Evolutionary conservation across 2,329 filamentous ascomycete species (phyloP), one percentile per base, ranked within the genome.

Genomic region (Diplodia corticola): DNA sequence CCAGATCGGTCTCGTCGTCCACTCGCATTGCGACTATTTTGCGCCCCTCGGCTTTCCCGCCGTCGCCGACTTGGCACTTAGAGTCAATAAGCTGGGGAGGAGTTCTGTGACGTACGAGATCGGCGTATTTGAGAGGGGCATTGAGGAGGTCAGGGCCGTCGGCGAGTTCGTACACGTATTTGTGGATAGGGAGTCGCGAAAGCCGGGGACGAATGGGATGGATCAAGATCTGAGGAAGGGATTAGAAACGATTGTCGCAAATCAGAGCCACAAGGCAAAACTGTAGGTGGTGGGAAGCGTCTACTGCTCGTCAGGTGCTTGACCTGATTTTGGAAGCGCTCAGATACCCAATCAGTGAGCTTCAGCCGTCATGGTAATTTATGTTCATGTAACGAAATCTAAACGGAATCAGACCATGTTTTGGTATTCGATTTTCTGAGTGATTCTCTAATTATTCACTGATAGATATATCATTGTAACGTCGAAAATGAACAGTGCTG

Each of bases 31-130:
- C 73, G 89, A 96, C 80, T 97, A 92, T 79, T 91, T 97, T 74
- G 87, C 88, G 0, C 89, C 91, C 0, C 88, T 95, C 49, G 86
- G 89, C 3, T 97, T 94, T 72, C 94, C 94, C 0, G 89, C 90
- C 40, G 84, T 93, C 3, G 86, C 96, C 0, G 92, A 97, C 71
- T 83, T 97, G 4, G 91, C 89, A 1, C 78, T 98, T 50, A 85
- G 93, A 13, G 92, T 97, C 40, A 91, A 90, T 70, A 93, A 90
- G 77, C 84, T 98, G 7, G 93, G 93, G 4, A 91, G 87, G 71
- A 92, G 91, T 28, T 97, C 92, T 73, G 93, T 96, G 9, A 91
- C 88, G 13, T 98, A 97, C 74, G 94, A 98, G 75, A 87, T 96
- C 67, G 95, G 88, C 0, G 84, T 98, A 1, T 98, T 97, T 73